Evolutionary conservation across 2,329 filamentous ascomycete species (phyloP).

Genomic region (Hypoxylon sp.): DNA sequence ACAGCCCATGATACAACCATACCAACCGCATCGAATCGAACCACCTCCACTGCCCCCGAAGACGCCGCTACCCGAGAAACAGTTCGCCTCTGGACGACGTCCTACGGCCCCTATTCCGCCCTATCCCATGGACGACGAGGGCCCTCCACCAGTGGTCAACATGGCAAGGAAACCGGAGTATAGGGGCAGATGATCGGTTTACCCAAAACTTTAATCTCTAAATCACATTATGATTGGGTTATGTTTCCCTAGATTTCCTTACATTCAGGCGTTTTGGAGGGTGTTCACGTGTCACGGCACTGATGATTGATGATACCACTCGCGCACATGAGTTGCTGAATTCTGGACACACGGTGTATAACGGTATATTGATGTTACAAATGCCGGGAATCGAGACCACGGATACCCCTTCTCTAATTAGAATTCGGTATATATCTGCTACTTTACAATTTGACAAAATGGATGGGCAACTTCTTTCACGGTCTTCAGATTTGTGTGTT

Average conservation of each 20-base stretch:
- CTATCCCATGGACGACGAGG: constrained; percentile 84
- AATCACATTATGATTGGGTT: constrained; percentile 3
- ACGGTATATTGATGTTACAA: constrained; percentile 17
- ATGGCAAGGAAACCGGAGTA: constrained; percentile 88
- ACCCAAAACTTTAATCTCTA: background rate
- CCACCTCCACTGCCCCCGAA: constrained; percentile 84
- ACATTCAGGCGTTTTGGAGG: constrained; percentile 30
- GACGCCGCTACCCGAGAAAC: constrained; percentile 75
- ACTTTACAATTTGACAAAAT: constrained; percentile 9
- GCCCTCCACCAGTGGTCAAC: constrained; percentile 86
- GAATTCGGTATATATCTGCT: constrained; percentile 15
- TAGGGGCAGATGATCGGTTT: constrained; percentile 61
- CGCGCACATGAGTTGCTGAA: constrained; percentile 25
- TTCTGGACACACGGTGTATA: constrained; percentile 16
- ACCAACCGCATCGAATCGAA: constrained; percentile 63
- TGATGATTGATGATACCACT: constrained; percentile 46
- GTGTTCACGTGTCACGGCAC: constrained; percentile 20
- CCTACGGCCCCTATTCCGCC: constrained; percentile 66
- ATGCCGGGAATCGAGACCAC: constrained; percentile 30
- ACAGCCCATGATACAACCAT: constrained; percentile 50
- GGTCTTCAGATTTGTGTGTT: constrained; percentile 3
- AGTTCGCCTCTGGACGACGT: constrained; percentile 55
- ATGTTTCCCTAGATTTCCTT: constrained; percentile 3
- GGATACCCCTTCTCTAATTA: constrained; percentile 43
- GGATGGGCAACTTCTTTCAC: background rate